phyloP scores from a whole-genome alignment of 768 basidiomycete genomes.

The Trametes elegans region DNA sequence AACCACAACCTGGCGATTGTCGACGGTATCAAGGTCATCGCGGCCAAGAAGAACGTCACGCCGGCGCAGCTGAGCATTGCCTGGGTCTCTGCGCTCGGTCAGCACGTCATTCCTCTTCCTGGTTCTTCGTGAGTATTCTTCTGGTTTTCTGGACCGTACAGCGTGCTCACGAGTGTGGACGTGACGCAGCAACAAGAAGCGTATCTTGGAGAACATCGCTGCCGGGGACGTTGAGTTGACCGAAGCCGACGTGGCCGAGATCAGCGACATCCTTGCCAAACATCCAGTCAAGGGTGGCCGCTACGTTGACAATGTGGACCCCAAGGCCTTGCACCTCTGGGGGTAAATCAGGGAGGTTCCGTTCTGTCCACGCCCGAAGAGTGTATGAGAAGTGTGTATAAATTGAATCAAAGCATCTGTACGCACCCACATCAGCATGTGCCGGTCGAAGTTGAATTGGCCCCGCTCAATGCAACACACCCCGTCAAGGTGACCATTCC shows the following conservation, averaged over 20 bases:
- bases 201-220: constrained; percentile 42
- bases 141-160: background rate
- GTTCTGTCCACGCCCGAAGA: no score
- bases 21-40: constrained; percentile 39
- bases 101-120: constrained; percentile 41
- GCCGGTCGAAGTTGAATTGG: no score
- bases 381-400: no score
- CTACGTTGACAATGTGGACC: constrained; percentile 30
- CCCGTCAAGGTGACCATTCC: no score
- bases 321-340: constrained; percentile 32
- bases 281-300: constrained; percentile 40
- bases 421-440: no score
- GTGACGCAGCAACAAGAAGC: constrained; percentile 33
- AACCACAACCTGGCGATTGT: constrained; percentile 43
- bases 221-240: constrained; percentile 37
- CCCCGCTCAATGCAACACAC: no score
- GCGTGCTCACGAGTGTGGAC: background rate
- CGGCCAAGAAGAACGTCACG: constrained; percentile 40
- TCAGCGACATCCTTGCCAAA: constrained; percentile 36
- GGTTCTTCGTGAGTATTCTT: constrained; percentile 38
- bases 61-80: constrained; percentile 40
- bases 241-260: constrained; percentile 35
- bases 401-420: no score
- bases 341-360: no score
- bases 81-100: constrained; percentile 25